Percentiles rank a stretch among this genome's conserved stretches.
Evolutionary conservation across 129 eudicot species (phyloP).

Genomic region (Flaveria brownii): DNA sequence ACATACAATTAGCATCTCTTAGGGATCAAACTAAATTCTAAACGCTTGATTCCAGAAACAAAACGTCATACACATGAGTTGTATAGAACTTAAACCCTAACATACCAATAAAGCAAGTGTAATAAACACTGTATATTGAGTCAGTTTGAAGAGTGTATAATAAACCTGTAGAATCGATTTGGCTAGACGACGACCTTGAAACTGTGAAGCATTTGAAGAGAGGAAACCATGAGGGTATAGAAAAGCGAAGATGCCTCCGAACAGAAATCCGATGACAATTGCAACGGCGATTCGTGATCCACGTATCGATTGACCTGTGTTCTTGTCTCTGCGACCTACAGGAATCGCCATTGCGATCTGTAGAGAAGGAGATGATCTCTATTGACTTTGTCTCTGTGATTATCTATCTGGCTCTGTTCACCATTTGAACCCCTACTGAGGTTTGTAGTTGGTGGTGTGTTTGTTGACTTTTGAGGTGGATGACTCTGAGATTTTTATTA

Average conservation of each 20-base stretch:
- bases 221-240: constrained; percentile 62
- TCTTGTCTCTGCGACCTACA: constrained; percentile 56
- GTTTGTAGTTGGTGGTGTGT: constrained; percentile 24
- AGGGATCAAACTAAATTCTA: constrained; percentile 3
- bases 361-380: background rate
- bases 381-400: constrained; percentile 10
- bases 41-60: background rate
- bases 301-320: constrained; percentile 35
- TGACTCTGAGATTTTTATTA: background rate
- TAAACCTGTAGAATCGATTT: constrained; percentile 58
- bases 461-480: constrained; percentile 18
- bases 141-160: background rate
- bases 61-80: background rate
- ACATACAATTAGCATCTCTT: background rate
- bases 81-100: constrained; percentile 7
- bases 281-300: constrained; percentile 65
- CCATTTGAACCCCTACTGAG: background rate
- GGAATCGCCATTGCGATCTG: constrained; percentile 38
- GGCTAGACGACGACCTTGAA: constrained; percentile 39
- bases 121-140: background rate
- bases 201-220: constrained; percentile 28
- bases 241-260: constrained; percentile 61
- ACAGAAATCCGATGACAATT: constrained; percentile 51
- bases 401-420: background rate
- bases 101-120: background rate